A percentile compares a stretch with the other conserved stretches of the same genome.
Evolutionary conservation across 768 basidiomycete species (phyloP).

Genomic region (Mycena crocata): DNA sequence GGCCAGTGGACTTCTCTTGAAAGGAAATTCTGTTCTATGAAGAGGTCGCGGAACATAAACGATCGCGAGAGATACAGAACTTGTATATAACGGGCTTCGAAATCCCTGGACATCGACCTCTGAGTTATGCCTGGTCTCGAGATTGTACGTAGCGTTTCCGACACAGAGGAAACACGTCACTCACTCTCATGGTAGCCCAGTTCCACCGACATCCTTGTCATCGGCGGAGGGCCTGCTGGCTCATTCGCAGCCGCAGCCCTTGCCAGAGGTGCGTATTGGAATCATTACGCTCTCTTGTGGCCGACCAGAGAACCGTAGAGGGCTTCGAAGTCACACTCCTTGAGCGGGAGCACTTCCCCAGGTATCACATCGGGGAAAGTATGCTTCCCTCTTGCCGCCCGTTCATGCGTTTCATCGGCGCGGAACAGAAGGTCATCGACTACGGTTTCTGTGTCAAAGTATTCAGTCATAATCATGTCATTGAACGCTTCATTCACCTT

Average conservation of each 20-base stretch:
- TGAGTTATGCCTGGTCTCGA: neutral
- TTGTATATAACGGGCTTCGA: too few species aligned
- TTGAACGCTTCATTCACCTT: neutral
- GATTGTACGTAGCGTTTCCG: neutral
- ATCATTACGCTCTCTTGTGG: neutral
- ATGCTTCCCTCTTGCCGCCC: constrained; percentile 50
- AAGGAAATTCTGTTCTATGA: too few species aligned
- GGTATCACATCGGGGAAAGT: constrained; percentile 54
- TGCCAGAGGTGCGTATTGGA: neutral
- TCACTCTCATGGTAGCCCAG: constrained; percentile 36
- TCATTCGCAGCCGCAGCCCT: constrained; percentile 44
- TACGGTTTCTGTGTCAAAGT: constrained; percentile 51
- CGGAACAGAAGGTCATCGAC: constrained; percentile 45
- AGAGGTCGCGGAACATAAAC: too few species aligned
- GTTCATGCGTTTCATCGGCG: constrained; percentile 52
- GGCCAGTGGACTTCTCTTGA: too few species aligned
- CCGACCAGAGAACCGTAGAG: constrained; percentile 18
- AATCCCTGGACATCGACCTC: too few species aligned
- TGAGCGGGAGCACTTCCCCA: constrained; percentile 43
- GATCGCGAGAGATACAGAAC: too few species aligned
- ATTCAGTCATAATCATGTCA: neutral
- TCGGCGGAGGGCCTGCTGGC: constrained; percentile 44
- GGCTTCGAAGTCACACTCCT: constrained; percentile 45
- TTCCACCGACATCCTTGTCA: constrained; percentile 26
- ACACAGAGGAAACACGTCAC: neutral